Percentiles rank a stretch among this genome's conserved stretches.
Evolutionary conservation across 78 protist genomes (phyloP).

Genomic region (Dictyostelium discoideum): dicty_2.7 NC_007089.4:5806501-5807000

Average conservation of each 20-base stretch:
- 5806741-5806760: slow-evolving; percentile 79
- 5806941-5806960: slow-evolving; percentile 1
- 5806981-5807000: slow-evolving; percentile 48
- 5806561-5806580: slow-evolving; percentile 1
- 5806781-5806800: slow-evolving; percentile 63
- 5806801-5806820: not conserved
- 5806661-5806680: not conserved
- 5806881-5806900: slow-evolving; percentile 11
- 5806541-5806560: slow-evolving; percentile 72
- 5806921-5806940: slow-evolving; percentile 22
- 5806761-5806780: slow-evolving; percentile 71
- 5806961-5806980: not conserved
- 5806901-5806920: not conserved
- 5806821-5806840: not conserved
- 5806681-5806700: slow-evolving; percentile 35
- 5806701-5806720: slow-evolving; percentile 58
- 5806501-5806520: slow-evolving; percentile 25
- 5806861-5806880: slow-evolving; percentile 37
- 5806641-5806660: not conserved
- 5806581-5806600: slow-evolving; percentile 1
- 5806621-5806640: too few relatives aligned
- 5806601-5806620: not conserved
- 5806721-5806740: slow-evolving; percentile 50
- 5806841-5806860: slow-evolving; percentile 22
- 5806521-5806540: slow-evolving; percentile 72